Evolutionary conservation across 2,329 filamentous ascomycete species (phyloP).

Genomic region (Aureobasidium lini): DNA sequence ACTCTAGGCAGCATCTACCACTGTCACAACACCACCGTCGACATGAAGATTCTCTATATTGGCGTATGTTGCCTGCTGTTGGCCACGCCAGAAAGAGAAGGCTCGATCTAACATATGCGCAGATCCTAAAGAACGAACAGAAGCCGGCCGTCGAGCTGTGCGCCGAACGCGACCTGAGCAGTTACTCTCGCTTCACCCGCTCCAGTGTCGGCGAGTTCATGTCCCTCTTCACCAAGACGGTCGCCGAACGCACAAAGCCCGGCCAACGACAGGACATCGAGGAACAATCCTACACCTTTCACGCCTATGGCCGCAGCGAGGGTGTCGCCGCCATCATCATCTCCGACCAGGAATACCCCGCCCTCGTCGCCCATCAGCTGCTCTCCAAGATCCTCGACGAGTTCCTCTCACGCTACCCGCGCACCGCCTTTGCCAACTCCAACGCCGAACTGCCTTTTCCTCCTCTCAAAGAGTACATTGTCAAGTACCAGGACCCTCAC

Average conservation of each 20-base stretch:
- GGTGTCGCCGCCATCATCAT: conserved; percentile 42
- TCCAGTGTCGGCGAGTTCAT: conserved; percentile 64
- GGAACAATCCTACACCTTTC: conserved; percentile 65
- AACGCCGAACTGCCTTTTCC: conserved; percentile 54
- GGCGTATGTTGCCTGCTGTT: conserved; percentile 52
- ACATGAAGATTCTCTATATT: conserved; percentile 83
- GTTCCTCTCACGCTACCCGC: conserved; percentile 70
- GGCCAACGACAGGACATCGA: conserved; percentile 80
- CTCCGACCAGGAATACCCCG: conserved; percentile 48
- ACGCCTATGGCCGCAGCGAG: conserved; percentile 39
- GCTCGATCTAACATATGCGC: conserved; percentile 20
- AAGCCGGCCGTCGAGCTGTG: conserved; percentile 71
- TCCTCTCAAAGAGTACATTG: conserved; percentile 69
- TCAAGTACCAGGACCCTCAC: conserved; percentile 76
- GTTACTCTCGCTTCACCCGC: conserved; percentile 73
- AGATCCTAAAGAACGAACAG: conserved; percentile 76
- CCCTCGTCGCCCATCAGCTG: conserved; percentile 74
- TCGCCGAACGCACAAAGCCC: conserved; percentile 76
- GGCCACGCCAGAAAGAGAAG: conserved; percentile 19
- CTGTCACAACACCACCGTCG: background rate
- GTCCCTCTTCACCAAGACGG: conserved; percentile 76
- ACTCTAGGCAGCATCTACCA: background rate
- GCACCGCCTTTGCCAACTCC: conserved; percentile 55
- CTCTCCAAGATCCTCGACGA: conserved; percentile 83
- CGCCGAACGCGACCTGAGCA: conserved; percentile 67